phyloP scores from a whole-genome alignment of 805 yeast genomes.

The Candida schatavii region DNA sequence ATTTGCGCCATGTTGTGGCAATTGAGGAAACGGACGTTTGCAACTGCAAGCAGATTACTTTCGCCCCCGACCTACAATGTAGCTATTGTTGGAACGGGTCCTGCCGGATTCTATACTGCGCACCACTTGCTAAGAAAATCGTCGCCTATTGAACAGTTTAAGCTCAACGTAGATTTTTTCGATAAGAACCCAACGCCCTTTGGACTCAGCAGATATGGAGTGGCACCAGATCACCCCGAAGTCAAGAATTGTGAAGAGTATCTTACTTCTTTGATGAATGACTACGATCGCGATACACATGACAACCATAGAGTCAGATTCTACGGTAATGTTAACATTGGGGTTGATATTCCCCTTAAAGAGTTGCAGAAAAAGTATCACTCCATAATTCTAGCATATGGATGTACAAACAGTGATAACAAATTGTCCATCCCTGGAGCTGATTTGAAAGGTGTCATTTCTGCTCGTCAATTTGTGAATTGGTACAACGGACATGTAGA shows the following conservation, averaged over 20 bases:
- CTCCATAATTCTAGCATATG: conserved; percentile 78
- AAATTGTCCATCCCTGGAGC: conserved; percentile 60
- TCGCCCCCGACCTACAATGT: conserved; percentile 31
- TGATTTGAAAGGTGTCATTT: conserved; percentile 60
- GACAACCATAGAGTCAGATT: conserved; percentile 40
- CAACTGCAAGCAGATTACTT: no score
- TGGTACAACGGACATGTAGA: conserved; percentile 96
- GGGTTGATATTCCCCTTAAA: conserved; percentile 53
- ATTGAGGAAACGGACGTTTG: no score
- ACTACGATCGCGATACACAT: conserved; percentile 2
- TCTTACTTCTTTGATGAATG: conserved; percentile 49
- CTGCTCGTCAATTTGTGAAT: conserved; percentile 84
- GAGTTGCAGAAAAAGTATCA: conserved; percentile 59
- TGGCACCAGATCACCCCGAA: conserved; percentile 99
- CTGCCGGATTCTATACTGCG: conserved; percentile 93
- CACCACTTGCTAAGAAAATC: conserved; percentile 59
- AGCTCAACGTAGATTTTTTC: conserved; percentile 63
- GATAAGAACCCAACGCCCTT: conserved; percentile 87
- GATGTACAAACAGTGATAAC: conserved; percentile 61
- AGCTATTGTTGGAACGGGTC: conserved; percentile 93
- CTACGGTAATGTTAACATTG: conserved; percentile 71
- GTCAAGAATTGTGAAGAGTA: conserved; percentile 82
- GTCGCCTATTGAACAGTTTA: conserved; percentile 22
- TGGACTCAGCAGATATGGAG: conserved; percentile 91
- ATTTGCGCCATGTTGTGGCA: no score